Evolutionary conservation across 805 yeast species (phyloP), one percentile per base, ranked within the genome.

Genomic region (Candida argentea): DNA sequence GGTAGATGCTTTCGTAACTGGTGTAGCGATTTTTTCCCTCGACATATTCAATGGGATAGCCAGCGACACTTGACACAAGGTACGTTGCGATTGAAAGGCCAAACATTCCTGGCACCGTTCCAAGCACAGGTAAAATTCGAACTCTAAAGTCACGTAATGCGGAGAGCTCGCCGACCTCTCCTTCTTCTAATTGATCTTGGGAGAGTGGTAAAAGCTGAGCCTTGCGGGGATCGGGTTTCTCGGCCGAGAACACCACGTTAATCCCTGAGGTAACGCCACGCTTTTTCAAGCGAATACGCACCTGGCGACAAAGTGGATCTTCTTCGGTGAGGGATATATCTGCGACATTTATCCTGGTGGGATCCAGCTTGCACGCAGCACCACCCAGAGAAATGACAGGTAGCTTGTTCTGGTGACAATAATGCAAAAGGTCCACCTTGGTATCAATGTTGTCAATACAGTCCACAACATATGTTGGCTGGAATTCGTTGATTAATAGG

Each of bases 361-460:
- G 93, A 49, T 91, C 99, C 29, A 94, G 79, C 52, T 91, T 91
- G 42, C 95, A 80, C 4, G 95, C 94, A 1, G 99, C 97, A 16
- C 99, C 99, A 75, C 93, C 93, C 1, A 95, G 82, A 4, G 94
- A 76, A 22, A 91, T 70, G 18, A 86, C 80, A n/a, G 70, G 72
- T 19, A 89, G 48, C 2, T 65, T 52, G 24, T 73, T 56, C 11
- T 65, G 62, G 47, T 76, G 60, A 39, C 94, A 78, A 53, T 67
- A 87, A 18, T 76, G 76, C 39, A 91, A 59, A 29, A 91, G 60
- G 44, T 91, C 98, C 16, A 87, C 93, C 46, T 91, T 91, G n/a
- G 97, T 87, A 43, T 89, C 95, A 34, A 91, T 79, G 50, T 91
- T 91, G 55, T 91, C 99, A 40, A 91, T 91, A 57, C 97, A 91